phyloP scores from a whole-genome alignment of 805 yeast genomes.

The Lipomyces starkeyi region DNA sequence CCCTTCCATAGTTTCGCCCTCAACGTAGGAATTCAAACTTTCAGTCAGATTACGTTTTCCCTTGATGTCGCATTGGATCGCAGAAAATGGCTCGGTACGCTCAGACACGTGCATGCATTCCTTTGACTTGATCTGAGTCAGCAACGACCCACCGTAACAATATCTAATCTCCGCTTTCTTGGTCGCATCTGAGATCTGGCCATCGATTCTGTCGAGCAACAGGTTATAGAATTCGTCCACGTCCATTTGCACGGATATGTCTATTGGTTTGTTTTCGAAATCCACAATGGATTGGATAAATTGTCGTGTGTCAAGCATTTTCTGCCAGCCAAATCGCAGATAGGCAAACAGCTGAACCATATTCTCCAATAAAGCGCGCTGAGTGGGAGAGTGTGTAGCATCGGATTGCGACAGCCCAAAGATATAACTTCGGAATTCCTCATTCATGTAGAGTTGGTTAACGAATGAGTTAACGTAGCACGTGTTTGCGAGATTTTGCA shows the following conservation, averaged over 20 bases:
- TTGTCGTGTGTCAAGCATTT: conserved; percentile 19
- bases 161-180: conserved; percentile 10
- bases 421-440: conserved; percentile 21
- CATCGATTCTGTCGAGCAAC: conserved; percentile 33
- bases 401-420: conserved; percentile 16
- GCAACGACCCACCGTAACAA: conserved; percentile 30
- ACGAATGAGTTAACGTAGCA: conserved; percentile 34
- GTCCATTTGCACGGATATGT: conserved; percentile 34
- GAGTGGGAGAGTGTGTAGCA: not conserved
- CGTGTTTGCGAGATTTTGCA: conserved; percentile 34
- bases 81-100: conserved; percentile 32
- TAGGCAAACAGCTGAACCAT: conserved; percentile 25
- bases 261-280: conserved; percentile 35
- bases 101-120: conserved; percentile 35
- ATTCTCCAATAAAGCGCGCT: conserved; percentile 13
- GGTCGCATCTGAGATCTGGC: conserved; percentile 14
- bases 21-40: conserved; percentile 32
- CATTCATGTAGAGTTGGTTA: conserved; percentile 34
- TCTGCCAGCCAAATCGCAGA: conserved; percentile 28
- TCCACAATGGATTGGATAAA: conserved; percentile 29
- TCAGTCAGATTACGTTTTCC: conserved; percentile 25
- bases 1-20: conserved; percentile 36
- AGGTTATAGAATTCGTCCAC: conserved; percentile 35
- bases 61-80: conserved; percentile 37
- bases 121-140: conserved; percentile 34